Base-by-base conservation (phyloP, 345 rosid genomes). In the Cardiospermum halicacabum region DNA sequence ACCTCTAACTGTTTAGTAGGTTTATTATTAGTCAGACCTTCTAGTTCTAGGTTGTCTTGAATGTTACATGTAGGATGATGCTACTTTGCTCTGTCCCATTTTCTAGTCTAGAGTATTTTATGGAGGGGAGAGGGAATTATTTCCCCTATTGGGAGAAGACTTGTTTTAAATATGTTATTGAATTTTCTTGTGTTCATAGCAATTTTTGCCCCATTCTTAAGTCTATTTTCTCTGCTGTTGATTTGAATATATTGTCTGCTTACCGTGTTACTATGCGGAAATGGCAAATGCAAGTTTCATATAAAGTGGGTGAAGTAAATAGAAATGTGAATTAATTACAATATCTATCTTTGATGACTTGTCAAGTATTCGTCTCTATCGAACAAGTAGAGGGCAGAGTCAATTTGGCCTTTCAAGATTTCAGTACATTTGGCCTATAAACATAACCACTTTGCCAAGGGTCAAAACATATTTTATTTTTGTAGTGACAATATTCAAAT, bases 1-100 rank as follows among this genome's bases (percentile, higher is more conserved):
- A 74, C 73, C 77, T 74, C 84, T 80, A 77, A 79, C 77, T 80
- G 74, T 80, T 64, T 73, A 58, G 71, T 73, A 74, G 77, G 75
- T 76, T 30, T 31, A 40, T 56, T 30, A 31, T 62, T 72, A 75
- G 75, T 71, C 76, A 18, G 34, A 65, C 37, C 49, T 65, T 65
- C 65, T 49, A n/a, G n/a, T n/a, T 75, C 66, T 62, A 74, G 72
- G 76, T 56, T 68, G 58, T 73, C 69, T 69, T 40, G 76, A 69
- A 67, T 65, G 62, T 27, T 58, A 30, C 66, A 53, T 70, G 65
- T 77, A 77, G 72, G 64, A 65, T n/a, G n/a, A n/a, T 26, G 60
- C 53, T 54, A 72, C 62, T 63, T 66, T 39, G 72, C 53, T 60
- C 75, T 69, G 66, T 69, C 47, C 67, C 31, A 45, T 66, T 45